Conservation (phyloP, 139 green algal species). For the Chlorella ohadii region DNA sequence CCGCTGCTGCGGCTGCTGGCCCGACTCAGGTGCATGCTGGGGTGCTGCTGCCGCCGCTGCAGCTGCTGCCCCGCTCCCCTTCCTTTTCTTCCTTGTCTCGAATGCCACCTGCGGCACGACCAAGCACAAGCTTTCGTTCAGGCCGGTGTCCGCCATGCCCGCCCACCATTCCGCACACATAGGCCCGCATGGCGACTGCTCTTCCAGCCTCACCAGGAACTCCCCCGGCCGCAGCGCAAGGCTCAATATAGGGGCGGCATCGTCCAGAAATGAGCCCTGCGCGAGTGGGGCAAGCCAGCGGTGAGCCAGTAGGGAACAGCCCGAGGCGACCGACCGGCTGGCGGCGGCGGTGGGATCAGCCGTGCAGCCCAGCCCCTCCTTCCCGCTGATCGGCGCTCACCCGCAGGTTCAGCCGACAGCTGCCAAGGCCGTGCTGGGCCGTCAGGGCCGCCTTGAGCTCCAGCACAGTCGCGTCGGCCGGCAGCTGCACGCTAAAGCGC, state of each 20-base stretch:
- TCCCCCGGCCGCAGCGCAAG: background rate
- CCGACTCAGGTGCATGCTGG: background rate
- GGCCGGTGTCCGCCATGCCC: no score
- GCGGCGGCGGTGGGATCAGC: background rate
- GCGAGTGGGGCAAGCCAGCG: no score
- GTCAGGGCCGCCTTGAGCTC: background rate
- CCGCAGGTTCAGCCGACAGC: background rate
- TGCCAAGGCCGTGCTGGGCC: background rate
- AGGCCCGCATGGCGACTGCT: no score
- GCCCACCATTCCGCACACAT: no score
- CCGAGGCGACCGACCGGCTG: background rate
- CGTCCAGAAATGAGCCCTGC: background rate
- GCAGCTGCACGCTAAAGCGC: background rate
- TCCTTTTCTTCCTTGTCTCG: conserved; percentile 7
- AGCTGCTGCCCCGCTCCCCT: background rate
- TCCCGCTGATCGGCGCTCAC: background rate
- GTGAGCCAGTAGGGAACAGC: background rate
- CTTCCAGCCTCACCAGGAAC: conserved; percentile 1
- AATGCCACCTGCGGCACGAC: background rate
- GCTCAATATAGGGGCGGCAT: background rate
- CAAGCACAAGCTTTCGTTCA: no score
- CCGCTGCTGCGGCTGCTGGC: background rate
- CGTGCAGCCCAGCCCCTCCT: background rate
- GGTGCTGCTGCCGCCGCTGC: background rate
- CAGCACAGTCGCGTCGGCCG: background rate